Conservation (phyloP, 2,329 filamentous ascomycete genomes). For the Xylariaceae sp. region DNA sequence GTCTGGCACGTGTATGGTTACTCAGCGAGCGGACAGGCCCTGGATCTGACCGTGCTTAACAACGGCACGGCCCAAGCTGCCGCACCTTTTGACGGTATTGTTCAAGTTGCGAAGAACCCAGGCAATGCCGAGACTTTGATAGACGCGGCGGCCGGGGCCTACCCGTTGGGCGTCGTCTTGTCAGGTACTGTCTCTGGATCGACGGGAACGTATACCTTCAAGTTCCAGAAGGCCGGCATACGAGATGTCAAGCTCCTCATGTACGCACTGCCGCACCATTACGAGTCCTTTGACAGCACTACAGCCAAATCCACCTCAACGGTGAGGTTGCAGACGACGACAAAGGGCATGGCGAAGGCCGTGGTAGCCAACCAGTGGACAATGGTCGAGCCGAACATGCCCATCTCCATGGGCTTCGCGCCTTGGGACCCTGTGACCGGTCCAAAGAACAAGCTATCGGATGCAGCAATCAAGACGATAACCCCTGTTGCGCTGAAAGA, state of each 20-base stretch:
- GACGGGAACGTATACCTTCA: slow-evolving; percentile 66
- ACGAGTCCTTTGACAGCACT: slow-evolving; percentile 62
- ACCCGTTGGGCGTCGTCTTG: slow-evolving; percentile 59
- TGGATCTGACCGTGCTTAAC: slow-evolving; percentile 63
- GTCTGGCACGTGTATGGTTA: slow-evolving; percentile 79
- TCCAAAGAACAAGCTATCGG: slow-evolving; percentile 42
- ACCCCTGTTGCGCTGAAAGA: slow-evolving; percentile 62
- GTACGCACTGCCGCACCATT: slow-evolving; percentile 84
- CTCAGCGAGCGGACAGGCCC: slow-evolving; percentile 50
- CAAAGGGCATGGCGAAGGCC: slow-evolving; percentile 74
- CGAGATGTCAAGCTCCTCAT: slow-evolving; percentile 61
- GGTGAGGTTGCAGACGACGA: slow-evolving; percentile 69
- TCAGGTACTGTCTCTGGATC: slow-evolving; percentile 55
- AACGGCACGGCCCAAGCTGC: slow-evolving; percentile 60
- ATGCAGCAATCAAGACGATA: slow-evolving; percentile 54
- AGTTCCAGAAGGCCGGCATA: slow-evolving; percentile 66
- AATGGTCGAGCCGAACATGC: slow-evolving; percentile 68
- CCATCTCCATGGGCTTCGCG: slow-evolving; percentile 67
- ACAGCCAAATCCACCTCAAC: slow-evolving; percentile 47
- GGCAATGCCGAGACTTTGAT: slow-evolving; percentile 60
- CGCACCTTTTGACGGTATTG: slow-evolving; percentile 64
- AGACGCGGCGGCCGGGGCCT: slow-evolving; percentile 71
- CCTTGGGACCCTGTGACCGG: slow-evolving; percentile 63
- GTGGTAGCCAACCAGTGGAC: slow-evolving; percentile 71
- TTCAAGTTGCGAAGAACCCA: slow-evolving; percentile 80